A percentile compares a stretch with the other conserved stretches of the same genome.
Evolutionary conservation across 148 eudicot species (phyloP).

Genomic region (Heliosperma pusillum): DNA sequence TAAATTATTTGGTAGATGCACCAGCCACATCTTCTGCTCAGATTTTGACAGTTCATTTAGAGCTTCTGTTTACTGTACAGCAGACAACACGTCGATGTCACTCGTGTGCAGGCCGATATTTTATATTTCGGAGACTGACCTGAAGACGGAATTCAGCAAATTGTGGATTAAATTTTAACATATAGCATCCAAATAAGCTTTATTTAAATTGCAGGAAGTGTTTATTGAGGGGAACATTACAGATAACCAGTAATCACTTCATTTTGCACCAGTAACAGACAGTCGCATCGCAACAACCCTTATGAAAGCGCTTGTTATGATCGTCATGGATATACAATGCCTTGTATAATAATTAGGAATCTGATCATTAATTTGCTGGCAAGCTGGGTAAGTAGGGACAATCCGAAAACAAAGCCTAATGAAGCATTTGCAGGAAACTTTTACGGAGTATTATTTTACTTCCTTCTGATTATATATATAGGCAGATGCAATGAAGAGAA

Average conservation of each 20-base stretch:
- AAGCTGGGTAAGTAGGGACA: conserved; percentile 1
- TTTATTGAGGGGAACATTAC: not conserved
- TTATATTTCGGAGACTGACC: too few species aligned
- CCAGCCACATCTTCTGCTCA: not conserved
- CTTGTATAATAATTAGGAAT: not conserved
- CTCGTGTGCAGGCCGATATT: not conserved
- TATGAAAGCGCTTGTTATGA: not conserved
- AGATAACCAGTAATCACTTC: not conserved
- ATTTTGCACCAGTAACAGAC: not conserved
- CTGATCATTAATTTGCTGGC: too few species aligned
- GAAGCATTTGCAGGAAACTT: not conserved
- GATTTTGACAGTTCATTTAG: not conserved
- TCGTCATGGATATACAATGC: not conserved
- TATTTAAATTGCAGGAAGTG: not conserved
- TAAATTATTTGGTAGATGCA: not conserved
- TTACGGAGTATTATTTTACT: not conserved
- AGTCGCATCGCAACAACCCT: not conserved
- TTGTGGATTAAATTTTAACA: not conserved
- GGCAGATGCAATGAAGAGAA: not conserved
- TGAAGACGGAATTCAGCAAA: not conserved
- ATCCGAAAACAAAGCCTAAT: conserved; percentile 17
- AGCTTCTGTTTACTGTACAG: not conserved
- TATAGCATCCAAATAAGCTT: not conserved
- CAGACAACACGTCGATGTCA: not conserved
- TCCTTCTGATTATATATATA: conserved; percentile 28